Base-by-base conservation (phyloP, 2,329 filamentous ascomycete species). In the Microcera coccophila region DNA sequence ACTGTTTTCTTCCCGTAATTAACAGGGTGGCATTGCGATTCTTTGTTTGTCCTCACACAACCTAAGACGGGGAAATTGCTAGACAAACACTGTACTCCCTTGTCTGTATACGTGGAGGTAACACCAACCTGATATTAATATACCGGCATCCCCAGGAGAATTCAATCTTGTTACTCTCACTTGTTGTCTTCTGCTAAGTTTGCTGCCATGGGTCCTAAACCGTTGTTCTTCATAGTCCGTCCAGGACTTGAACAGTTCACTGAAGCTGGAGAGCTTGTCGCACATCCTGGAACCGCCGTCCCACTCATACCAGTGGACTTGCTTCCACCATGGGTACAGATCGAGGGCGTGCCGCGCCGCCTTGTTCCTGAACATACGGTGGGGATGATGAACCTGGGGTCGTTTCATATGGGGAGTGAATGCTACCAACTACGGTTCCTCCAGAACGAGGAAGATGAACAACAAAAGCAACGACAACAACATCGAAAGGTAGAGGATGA, bases 301-400 rank as follows among this genome's bases (percentile, higher is more conserved):
- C 77, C 76, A 5, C 66, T 80, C n/a, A 65, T 80, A n/a, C 67
- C 76, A 1, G 58, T 71, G 11, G 76, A 79, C 54, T 65, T 78
- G 46, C 67, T 80, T 0, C 75, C 75, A 0, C 55, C 61, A 2
- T 71, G 71, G 63, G 48, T 77, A 4, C 60, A 70, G 4, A 54
- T 75, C 10, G 44, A 63, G 24, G 71, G 68, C 18, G 61, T 74
- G 3, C 72, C 74, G 3, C 69, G 72, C 5, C 51, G 64, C 39
- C 59, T 76, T 11, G 52, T 49, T 3, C 47, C 61, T 5, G 62
- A 66, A 26, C 62, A 75, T 41, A 67, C 65, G 2, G 48, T 47
- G 4, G 63, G 63, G 7, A 64, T 75, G 55, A 54, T 43, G 14
- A 69, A 67, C 49, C 46, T 74, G 2, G 71, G 71, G 4, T 26